phyloP scores from a whole-genome alignment of 2,329 filamentous ascomycete genomes.

The Stylonectria norvegica region DNA sequence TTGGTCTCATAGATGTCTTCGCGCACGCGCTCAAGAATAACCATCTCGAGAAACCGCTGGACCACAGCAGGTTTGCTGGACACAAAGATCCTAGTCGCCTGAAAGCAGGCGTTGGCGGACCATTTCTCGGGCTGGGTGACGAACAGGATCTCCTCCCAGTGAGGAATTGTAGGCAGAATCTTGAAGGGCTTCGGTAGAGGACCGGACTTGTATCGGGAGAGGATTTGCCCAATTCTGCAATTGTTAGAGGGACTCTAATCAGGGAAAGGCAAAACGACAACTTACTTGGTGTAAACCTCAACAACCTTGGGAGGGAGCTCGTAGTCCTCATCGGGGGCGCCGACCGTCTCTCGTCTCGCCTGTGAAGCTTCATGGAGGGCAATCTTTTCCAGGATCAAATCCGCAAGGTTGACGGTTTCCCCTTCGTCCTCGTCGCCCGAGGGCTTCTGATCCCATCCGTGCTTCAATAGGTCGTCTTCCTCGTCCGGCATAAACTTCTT shows the following conservation, averaged over 20 bases:
- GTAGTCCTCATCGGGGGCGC: slow-evolving; percentile 70
- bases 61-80: slow-evolving; percentile 76
- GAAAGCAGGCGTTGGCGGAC: slow-evolving; percentile 77
- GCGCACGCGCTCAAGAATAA: slow-evolving; percentile 85
- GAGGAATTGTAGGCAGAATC: slow-evolving; percentile 83
- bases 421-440: slow-evolving; percentile 44
- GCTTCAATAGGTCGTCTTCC: slow-evolving; percentile 69
- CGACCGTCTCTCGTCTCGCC: slow-evolving; percentile 39
- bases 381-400: slow-evolving; percentile 92
- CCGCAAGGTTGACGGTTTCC: slow-evolving; percentile 75
- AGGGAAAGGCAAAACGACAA: background rate
- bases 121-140: slow-evolving; percentile 75
- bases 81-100: slow-evolving; percentile 89
- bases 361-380: slow-evolving; percentile 79
- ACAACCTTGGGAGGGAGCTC: slow-evolving; percentile 88
- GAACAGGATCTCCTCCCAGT: slow-evolving; percentile 85
- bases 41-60: slow-evolving; percentile 80
- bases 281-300: slow-evolving; percentile 86
- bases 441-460: slow-evolving; percentile 53
- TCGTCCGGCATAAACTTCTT: slow-evolving; percentile 79
- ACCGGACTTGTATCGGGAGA: slow-evolving; percentile 93
- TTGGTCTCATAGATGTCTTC: slow-evolving; percentile 92
- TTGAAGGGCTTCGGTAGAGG: slow-evolving; percentile 97
- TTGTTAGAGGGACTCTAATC: slow-evolving; percentile 11
- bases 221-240: slow-evolving; percentile 72